Base-by-base conservation (phyloP, 208 protist genomes). In the Trypanosoma scelopori region DNA sequence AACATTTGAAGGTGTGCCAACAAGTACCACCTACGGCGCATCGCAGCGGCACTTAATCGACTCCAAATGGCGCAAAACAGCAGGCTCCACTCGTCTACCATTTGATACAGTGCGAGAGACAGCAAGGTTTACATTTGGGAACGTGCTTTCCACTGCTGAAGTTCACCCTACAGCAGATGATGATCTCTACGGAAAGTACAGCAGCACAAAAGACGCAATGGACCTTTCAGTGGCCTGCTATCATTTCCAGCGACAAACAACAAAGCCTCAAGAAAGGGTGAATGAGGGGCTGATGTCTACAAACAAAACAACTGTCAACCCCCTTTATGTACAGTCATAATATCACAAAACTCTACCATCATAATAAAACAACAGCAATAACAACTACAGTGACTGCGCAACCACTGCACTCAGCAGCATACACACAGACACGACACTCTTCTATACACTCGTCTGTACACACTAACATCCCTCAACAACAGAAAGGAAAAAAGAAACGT, bases 171-270 rank as follows among this genome's bases (percentile, higher is more conserved):
- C 53, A 35, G 58, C 55, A 23, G 58, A 78, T 41, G 63, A 78
- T 16, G 30, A 66, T 13, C 4, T 51, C 20, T 32, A 53, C 37
- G 69, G 57, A 27, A 59, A 71, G 3, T 87, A 76, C 65, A 63
- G 47, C 9, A 87, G 80, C 16, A 79, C 75, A 9, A 86, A 80
- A 53, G 41, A 16, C 4, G 53, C 32, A 39, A 69, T 68, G 18
- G 85, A 92, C 60, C 46, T 63, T 12, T 58, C 74, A 4, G 75
- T 92, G 11, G 69, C 55, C 12, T 72, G 78, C 47, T 82, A 71
- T 50, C 70, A 76, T 0, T 83, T 92, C 28, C 85, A 92, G 69
- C 57, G 82, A 15, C 69, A 78, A 51, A 71, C 85, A 49, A 66
- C 75, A 42, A 4, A 11, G 7, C 18, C n/a, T 43, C 3, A 22